Evolutionary conservation across 208 protist species (phyloP).

Genomic region (Wallacemonas rigidus): DNA sequence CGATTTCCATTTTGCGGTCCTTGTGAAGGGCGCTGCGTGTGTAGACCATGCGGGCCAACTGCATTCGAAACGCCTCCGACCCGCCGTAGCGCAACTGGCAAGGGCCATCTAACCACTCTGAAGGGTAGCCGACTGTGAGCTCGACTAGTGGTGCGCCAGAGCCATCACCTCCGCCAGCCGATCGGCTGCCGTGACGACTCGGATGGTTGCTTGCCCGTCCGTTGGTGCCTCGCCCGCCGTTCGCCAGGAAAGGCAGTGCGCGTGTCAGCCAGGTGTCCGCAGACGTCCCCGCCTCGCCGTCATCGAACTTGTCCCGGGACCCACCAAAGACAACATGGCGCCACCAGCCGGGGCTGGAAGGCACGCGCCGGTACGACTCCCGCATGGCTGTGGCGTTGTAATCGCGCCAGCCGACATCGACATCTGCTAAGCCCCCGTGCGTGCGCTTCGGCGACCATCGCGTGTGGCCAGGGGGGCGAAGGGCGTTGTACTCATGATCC

Average conservation of each 20-base stretch:
- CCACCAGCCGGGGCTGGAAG: slow-evolving; percentile 11
- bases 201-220: too few species aligned
- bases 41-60: slow-evolving; percentile 60
- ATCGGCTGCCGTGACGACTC: too few species aligned
- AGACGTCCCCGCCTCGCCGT: too few species aligned
- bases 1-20: slow-evolving; percentile 79
- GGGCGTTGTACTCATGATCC: not conserved
- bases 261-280: not conserved
- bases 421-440: slow-evolving; percentile 38
- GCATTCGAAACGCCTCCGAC: slow-evolving; percentile 66
- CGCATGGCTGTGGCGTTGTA: slow-evolving; percentile 46
- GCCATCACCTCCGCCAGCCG: not conserved
- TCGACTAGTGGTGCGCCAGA: slow-evolving; percentile 51
- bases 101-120: slow-evolving; percentile 80
- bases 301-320: too few species aligned
- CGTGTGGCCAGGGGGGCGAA: slow-evolving; percentile 13
- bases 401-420: slow-evolving; percentile 75
- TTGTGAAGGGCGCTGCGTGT: slow-evolving; percentile 63
- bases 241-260: not conserved
- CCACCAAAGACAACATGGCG: slow-evolving; percentile 1
- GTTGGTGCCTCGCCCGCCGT: not conserved
- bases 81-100: slow-evolving; percentile 55
- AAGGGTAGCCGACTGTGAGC: slow-evolving; percentile 82
- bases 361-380: slow-evolving; percentile 9
- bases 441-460: slow-evolving; percentile 8